Evolutionary conservation across 176 grass and related monocot species (phyloP).

Genomic region (Bromus sterilis): DNA sequence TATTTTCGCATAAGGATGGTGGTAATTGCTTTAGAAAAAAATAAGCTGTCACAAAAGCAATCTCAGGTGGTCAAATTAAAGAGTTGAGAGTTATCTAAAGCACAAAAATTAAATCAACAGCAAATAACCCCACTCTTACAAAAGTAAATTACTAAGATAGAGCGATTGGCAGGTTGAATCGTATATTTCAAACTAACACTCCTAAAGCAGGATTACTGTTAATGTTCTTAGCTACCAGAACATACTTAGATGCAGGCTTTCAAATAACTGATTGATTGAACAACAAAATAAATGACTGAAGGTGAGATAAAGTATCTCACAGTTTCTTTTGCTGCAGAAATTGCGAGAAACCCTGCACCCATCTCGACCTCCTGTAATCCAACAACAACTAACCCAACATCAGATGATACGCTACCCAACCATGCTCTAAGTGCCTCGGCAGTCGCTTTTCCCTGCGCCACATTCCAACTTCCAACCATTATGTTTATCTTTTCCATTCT

Average conservation of each 20-base stretch:
- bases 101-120: neutral
- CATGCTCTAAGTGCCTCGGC: constrained; percentile 73
- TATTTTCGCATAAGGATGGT: neutral
- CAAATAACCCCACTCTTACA: neutral
- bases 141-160: neutral
- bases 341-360: constrained; percentile 97
- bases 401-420: constrained; percentile 74
- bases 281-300: neutral
- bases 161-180: neutral
- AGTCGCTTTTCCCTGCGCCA: constrained; percentile 86
- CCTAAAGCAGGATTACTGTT: neutral
- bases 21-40: neutral
- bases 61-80: neutral
- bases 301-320: constrained; percentile 47
- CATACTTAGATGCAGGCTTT: constrained; percentile 1
- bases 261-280: neutral
- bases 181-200: neutral
- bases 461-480: constrained; percentile 93
- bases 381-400: constrained; percentile 85
- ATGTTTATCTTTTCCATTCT: constrained; percentile 93
- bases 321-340: constrained; percentile 98
- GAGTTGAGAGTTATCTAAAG: neutral
- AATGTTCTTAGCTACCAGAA: neutral
- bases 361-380: constrained; percentile 99
- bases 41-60: neutral